Percentiles rank a stretch among this genome's conserved stretches.
phyloP scores from a whole-genome alignment of 2,329 filamentous ascomycete species.

The Hypoxylon sp. region DNA sequence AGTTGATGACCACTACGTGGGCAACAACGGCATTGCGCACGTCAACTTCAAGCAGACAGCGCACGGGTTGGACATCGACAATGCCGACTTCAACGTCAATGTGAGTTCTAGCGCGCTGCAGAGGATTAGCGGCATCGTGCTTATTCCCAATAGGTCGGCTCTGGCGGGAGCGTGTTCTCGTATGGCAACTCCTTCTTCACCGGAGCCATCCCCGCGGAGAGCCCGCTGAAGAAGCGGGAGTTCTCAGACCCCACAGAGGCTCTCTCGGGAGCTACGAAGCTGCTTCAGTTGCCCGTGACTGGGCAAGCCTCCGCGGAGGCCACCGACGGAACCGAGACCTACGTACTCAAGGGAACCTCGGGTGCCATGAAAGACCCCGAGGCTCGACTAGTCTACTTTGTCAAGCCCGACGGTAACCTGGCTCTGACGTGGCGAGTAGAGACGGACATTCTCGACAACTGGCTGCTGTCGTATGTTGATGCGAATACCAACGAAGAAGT shows the following conservation, averaged over 20 bases:
- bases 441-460: constrained; percentile 70
- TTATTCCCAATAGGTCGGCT: constrained; percentile 59
- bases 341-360: constrained; percentile 63
- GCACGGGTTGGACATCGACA: constrained; percentile 72
- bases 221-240: constrained; percentile 59
- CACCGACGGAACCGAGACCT: constrained; percentile 57
- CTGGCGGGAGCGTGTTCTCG: constrained; percentile 70
- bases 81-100: constrained; percentile 73
- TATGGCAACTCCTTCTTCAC: constrained; percentile 66
- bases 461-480: constrained; percentile 72
- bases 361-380: constrained; percentile 68
- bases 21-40: constrained; percentile 69
- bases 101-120: constrained; percentile 57
- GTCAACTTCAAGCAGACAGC: constrained; percentile 73
- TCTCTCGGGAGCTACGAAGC: constrained; percentile 58
- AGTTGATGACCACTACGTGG: constrained; percentile 67
- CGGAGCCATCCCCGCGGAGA: constrained; percentile 60
- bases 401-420: constrained; percentile 63
- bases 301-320: constrained; percentile 59
- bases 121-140: constrained; percentile 2
- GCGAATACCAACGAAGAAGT: constrained; percentile 63
- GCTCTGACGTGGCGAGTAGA: constrained; percentile 71
- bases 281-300: constrained; percentile 60
- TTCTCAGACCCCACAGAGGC: constrained; percentile 61
- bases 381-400: constrained; percentile 69